Percentiles rank a stretch among this genome's conserved stretches.
Evolutionary conservation across 2,329 filamentous ascomycete genomes (phyloP).

Genomic region (Hymenoscyphus occultus): DNA sequence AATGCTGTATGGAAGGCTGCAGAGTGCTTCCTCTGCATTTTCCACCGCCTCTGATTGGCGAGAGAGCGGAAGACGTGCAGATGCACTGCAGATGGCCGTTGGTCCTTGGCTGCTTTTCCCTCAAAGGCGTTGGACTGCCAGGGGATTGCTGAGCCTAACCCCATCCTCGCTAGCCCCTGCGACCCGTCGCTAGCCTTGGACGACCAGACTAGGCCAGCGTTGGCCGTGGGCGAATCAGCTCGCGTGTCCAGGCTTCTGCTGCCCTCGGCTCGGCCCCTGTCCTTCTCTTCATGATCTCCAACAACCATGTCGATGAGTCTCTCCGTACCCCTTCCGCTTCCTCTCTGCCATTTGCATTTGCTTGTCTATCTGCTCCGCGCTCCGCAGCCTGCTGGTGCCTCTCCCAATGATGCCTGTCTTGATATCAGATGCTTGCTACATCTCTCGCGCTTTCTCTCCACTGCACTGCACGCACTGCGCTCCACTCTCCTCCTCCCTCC

Average conservation of each 20-base stretch:
- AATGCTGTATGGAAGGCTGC: conserved; percentile 33
- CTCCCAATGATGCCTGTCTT: not conserved
- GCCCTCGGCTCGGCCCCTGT: not conserved
- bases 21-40: conserved; percentile 32
- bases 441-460: not conserved
- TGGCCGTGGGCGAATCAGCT: not conserved
- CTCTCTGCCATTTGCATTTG: not conserved
- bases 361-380: not conserved
- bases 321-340: not conserved
- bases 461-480: not conserved
- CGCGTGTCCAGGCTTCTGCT: not conserved
- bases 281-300: not conserved
- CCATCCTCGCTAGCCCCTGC: no score
- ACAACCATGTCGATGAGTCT: not conserved
- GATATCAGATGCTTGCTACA: not conserved
- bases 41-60: conserved; percentile 19
- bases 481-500: not conserved
- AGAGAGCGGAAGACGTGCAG: conserved; percentile 2
- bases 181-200: not conserved
- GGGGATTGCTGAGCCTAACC: not conserved
- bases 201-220: not conserved
- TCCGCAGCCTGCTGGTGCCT: not conserved
- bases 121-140: not conserved
- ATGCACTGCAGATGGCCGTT: conserved; percentile 1
- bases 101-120: not conserved